phyloP scores from a whole-genome alignment of 306 rosid genomes.

The Pyrus bretschneideri region DNA sequence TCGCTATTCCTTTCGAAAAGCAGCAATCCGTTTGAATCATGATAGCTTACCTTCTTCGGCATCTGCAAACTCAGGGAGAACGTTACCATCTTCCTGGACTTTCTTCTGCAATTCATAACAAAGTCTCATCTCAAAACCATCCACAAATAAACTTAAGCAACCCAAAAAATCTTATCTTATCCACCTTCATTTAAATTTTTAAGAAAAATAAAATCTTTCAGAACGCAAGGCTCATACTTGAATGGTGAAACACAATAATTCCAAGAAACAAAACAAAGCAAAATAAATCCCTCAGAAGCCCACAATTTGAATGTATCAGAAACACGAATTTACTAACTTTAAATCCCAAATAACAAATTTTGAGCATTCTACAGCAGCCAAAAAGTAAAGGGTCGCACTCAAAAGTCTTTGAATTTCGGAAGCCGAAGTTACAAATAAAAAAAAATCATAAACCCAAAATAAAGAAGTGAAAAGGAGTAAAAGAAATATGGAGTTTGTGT shows the following conservation, averaged over 20 bases:
- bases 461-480: not conserved
- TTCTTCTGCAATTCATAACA: slow-evolving; percentile 27
- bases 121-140: slow-evolving; percentile 18
- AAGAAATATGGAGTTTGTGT: not conserved
- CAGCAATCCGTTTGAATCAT: not conserved
- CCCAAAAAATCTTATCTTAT: not conserved
- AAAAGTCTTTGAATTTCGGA: not conserved
- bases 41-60: slow-evolving; percentile 60
- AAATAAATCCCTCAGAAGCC: not conserved
- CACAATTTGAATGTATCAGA: not conserved
- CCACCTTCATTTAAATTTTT: not conserved
- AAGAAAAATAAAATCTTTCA: not conserved
- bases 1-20: not conserved
- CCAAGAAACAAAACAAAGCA: not conserved
- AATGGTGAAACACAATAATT: not conserved
- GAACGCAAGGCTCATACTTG: not conserved
- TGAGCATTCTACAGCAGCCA: not conserved
- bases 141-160: not conserved
- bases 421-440: not conserved
- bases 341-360: not conserved
- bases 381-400: not conserved
- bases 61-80: slow-evolving; percentile 79
- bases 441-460: not conserved
- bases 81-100: slow-evolving; percentile 52
- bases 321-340: not conserved